These are phyloP conservation scores for Eucalyptus cloeziana DNA, from an alignment of 345 rosid species.

Conservation along the genomic window DNA sequence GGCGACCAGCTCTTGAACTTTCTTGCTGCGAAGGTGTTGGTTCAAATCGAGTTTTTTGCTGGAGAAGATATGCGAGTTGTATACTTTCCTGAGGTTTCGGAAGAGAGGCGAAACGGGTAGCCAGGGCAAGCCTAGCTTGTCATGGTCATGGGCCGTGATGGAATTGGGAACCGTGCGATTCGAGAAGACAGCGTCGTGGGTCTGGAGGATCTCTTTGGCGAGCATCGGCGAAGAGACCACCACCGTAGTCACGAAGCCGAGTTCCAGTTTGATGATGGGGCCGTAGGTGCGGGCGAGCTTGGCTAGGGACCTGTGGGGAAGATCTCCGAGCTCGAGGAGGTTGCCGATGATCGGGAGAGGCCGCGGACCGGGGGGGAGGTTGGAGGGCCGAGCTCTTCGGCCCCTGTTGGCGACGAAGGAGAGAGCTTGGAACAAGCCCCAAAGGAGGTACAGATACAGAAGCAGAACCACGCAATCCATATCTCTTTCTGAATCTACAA, in stretches of 20 bases:
- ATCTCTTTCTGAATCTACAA: neutral
- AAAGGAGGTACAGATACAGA: neutral
- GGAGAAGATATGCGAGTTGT: constrained; percentile 2
- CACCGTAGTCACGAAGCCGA: neutral
- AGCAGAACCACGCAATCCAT: neutral
- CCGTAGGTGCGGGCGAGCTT: constrained; percentile 23
- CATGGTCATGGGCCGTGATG: neutral
- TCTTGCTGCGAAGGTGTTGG: neutral
- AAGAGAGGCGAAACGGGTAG: constrained; percentile 7
- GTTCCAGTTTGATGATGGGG: constrained; percentile 15
- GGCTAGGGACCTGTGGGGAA: constrained; percentile 16
- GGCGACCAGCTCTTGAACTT: neutral
- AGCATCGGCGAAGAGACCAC: neutral
- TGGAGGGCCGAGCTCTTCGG: neutral
- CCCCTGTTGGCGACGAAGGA: neutral
- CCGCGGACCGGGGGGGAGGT: constrained; percentile 19
- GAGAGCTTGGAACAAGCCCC: neutral
- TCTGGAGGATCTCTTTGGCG: constrained; percentile 13
- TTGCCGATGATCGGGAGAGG: constrained; percentile 25
- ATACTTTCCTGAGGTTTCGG: constrained; percentile 14
- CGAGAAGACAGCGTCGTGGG: constrained; percentile 13
- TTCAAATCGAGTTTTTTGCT: neutral
- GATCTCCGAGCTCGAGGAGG: constrained; percentile 19
- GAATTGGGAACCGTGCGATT: neutral
- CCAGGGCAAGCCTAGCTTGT: constrained; percentile 1